These are phyloP conservation scores for Solanum chilense DNA, from an alignment of 257 asterid genomes.

Conservation along the genomic window DNA sequence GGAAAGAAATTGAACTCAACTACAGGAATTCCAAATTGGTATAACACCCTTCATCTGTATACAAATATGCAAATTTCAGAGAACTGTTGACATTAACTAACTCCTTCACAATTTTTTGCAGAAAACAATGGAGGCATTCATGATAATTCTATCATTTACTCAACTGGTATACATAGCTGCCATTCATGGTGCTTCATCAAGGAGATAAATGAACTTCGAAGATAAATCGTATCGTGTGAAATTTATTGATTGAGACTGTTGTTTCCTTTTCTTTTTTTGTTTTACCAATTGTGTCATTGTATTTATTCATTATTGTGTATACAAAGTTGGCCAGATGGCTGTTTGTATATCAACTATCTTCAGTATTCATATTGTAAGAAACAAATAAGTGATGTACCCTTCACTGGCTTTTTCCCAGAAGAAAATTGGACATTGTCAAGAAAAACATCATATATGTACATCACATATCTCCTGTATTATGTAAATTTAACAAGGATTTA, in stretches of 20 bases:
- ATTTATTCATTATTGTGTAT: neutral
- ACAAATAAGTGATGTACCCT: neutral
- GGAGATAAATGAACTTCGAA: constrained; percentile 20
- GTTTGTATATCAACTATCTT: neutral
- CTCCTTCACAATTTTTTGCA: constrained; percentile 9
- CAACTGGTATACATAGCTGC: constrained; percentile 66
- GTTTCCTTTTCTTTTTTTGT: neutral
- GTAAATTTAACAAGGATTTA: neutral
- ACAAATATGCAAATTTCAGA: neutral
- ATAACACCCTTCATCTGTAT: neutral
- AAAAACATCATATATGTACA: neutral
- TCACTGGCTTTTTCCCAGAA: neutral
- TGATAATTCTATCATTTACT: constrained; percentile 65
- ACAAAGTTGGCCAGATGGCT: neutral
- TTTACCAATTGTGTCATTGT: neutral
- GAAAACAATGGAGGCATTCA: constrained; percentile 95
- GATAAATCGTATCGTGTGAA: neutral
- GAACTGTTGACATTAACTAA: neutral
- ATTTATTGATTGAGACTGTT: constrained; percentile 1
- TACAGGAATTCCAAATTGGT: constrained; percentile 66
- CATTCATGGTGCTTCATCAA: constrained; percentile 51
- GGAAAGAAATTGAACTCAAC: constrained; percentile 58
- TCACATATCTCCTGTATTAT: neutral
- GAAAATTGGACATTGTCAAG: neutral
- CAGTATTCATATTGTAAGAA: neutral